These are phyloP conservation scores for Trichoderma koningii DNA, from an alignment of 2,329 filamentous ascomycete genomes.

Conservation along the genomic window DNA sequence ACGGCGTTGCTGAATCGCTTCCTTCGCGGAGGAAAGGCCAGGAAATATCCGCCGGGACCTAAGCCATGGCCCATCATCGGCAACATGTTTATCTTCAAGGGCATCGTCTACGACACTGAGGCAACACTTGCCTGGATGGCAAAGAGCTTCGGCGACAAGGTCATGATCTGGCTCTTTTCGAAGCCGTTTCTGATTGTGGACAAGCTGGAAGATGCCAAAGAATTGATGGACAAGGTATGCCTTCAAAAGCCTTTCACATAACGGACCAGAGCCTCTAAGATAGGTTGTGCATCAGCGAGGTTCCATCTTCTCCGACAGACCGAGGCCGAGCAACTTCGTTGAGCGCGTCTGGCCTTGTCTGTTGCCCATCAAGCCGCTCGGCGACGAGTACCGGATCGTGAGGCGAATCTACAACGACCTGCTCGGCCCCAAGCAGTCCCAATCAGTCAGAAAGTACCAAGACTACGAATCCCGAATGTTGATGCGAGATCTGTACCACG, in stretches of 20 bases:
- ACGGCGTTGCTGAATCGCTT: background rate
- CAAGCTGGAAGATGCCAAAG: constrained; percentile 12
- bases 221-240: constrained; percentile 16
- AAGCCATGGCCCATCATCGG: constrained; percentile 20
- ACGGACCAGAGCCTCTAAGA: background rate
- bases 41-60: constrained; percentile 7
- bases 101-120: background rate
- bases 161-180: constrained; percentile 13
- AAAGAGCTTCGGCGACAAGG: background rate
- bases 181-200: background rate
- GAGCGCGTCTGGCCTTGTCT: background rate
- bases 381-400: background rate
- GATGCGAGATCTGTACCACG: constrained; percentile 7
- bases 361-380: background rate
- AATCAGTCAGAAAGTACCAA: constrained; percentile 10
- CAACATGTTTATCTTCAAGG: constrained; percentile 7
- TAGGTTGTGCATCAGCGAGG: background rate
- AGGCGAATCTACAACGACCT: constrained; percentile 7
- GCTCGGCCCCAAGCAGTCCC: background rate
- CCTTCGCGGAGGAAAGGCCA: background rate
- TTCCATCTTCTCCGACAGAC: constrained; percentile 15
- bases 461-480: constrained; percentile 19
- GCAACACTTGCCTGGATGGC: background rate
- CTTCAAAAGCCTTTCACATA: background rate
- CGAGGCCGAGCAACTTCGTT: background rate